These are phyloP conservation scores for Hypoxylon sp. DNA, from an alignment of 2,329 filamentous ascomycete genomes.

Conservation along the genomic window DNA sequence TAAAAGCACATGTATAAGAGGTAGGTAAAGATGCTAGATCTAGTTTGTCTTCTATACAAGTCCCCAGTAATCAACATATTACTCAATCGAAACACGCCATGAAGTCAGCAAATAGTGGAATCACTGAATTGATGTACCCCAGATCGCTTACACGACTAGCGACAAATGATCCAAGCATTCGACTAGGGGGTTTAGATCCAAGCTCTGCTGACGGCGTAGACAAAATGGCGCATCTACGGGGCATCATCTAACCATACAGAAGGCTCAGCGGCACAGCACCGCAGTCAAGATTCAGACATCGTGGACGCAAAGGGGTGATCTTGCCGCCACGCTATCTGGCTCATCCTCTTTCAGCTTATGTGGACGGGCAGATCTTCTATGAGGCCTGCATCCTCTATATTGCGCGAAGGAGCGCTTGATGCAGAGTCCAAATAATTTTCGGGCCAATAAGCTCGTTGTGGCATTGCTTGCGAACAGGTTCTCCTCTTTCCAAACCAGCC, in stretches of 20 bases:
- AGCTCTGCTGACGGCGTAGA: slow-evolving; percentile 6
- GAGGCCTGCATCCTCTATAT: slow-evolving; percentile 1
- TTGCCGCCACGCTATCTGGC: slow-evolving; percentile 17
- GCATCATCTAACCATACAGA: neutral
- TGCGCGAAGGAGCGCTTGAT: slow-evolving; percentile 10
- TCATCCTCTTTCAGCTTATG: slow-evolving; percentile 21
- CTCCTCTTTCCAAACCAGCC: slow-evolving; percentile 9
- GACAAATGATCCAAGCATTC: slow-evolving; percentile 9
- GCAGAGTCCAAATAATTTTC: slow-evolving; percentile 20
- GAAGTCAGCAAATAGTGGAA: neutral
- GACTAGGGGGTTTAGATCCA: neutral
- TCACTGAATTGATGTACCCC: neutral
- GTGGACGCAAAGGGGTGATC: neutral
- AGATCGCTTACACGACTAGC: neutral
- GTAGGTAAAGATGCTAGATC: neutral
- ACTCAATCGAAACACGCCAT: neutral
- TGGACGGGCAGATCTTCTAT: slow-evolving; percentile 20
- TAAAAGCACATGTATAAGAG: no score
- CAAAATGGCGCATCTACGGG: slow-evolving; percentile 1
- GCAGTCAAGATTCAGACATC: slow-evolving; percentile 1
- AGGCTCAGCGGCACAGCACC: slow-evolving; percentile 4
- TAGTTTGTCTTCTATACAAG: neutral
- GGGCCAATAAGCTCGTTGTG: slow-evolving; percentile 12
- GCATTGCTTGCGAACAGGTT: slow-evolving; percentile 15
- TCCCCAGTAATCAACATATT: neutral